Base-by-base conservation (phyloP, 2,329 filamentous ascomycete genomes). In the Xylariaceae sp. region DNA sequence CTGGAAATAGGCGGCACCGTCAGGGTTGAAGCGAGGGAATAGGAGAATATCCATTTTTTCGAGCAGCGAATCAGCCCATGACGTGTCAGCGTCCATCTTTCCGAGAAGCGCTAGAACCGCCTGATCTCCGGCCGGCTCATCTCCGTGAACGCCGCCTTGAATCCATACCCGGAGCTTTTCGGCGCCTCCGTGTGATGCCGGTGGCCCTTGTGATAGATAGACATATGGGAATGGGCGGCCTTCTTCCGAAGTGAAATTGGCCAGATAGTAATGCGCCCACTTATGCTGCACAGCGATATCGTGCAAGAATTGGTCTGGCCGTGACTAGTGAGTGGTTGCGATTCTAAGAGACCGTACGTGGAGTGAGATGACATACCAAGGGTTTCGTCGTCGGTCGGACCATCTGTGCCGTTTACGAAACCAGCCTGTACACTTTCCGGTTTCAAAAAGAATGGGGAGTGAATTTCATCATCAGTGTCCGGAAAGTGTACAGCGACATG, bases 211-310 rank as follows among this genome's bases (percentile, higher is more conserved):
- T 9, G 68, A 70, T 35, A 70, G 55, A 41, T 63, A 60, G 1
- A 69, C 62, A 17, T 68, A 69, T 0, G 68, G 68, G 34, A 69
- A 65, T 13, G 64, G 23, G 35, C 67, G 67, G 10, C 66, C 67
- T 57, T 70, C 68, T 51, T 73, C 70, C 3, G 70, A 71, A n/a
- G 65, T 66, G 62, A 70, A 72, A 15, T 64, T 60, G 4, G 67
- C 66, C 6, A 64, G 45, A 34, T 69, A 64, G 51, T 72, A 72
- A 34, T 61, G 60, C 44, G 68, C 60, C 68, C 70, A 72, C 18
- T 67, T 60, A 34, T 71, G 71, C 18, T 57, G 62, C n/a, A 57
- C 54, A n/a, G 70, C 64, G 13, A 73, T 67, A 2, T 59, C 65
- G 18, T 59, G 66, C 6, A 72, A 56, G 50, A 70, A 73, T 8